Conservation (phyloP, 768 basidiomycete species). For the Boletellus emodensis region DNA sequence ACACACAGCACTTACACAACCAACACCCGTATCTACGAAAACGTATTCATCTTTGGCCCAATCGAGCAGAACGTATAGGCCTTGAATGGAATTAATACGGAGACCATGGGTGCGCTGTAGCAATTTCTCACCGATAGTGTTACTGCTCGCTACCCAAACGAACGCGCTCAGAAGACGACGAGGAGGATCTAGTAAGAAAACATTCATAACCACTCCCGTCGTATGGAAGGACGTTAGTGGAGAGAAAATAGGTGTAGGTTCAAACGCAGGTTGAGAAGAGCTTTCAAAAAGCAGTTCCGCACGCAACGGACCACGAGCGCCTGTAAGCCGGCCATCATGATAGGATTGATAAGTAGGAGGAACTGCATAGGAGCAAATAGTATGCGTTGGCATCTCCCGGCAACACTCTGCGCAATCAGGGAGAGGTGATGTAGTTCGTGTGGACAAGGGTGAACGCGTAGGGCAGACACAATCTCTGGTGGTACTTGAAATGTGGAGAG, state of each 20-base stretch:
- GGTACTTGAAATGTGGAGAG: conserved; percentile 5
- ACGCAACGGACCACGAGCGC: conserved; percentile 7
- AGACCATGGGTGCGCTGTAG: neutral
- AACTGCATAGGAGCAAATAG: neutral
- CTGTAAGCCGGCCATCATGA: neutral
- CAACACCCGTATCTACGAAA: conserved; percentile 69
- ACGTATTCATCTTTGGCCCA: conserved; percentile 66
- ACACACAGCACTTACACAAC: conserved; percentile 51
- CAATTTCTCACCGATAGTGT: conserved; percentile 28
- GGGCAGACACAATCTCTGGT: conserved; percentile 7
- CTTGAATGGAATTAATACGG: conserved; percentile 37
- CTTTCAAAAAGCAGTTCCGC: conserved; percentile 10
- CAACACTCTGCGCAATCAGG: conserved; percentile 14
- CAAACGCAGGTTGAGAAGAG: conserved; percentile 5
- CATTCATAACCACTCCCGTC: conserved; percentile 69
- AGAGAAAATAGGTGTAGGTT: conserved; percentile 46
- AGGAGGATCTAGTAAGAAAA: conserved; percentile 67
- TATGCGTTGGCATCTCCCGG: conserved; percentile 13
- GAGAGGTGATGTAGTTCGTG: conserved; percentile 19
- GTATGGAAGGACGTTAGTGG: conserved; percentile 62
- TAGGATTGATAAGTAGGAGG: conserved; percentile 9
- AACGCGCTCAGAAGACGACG: conserved; percentile 61
- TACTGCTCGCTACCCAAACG: conserved; percentile 54
- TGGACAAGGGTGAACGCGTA: conserved; percentile 23
- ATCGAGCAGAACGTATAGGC: conserved; percentile 60